Base-by-base conservation (phyloP, 306 rosid species). In the Fragaria nilgerrensis region DNA sequence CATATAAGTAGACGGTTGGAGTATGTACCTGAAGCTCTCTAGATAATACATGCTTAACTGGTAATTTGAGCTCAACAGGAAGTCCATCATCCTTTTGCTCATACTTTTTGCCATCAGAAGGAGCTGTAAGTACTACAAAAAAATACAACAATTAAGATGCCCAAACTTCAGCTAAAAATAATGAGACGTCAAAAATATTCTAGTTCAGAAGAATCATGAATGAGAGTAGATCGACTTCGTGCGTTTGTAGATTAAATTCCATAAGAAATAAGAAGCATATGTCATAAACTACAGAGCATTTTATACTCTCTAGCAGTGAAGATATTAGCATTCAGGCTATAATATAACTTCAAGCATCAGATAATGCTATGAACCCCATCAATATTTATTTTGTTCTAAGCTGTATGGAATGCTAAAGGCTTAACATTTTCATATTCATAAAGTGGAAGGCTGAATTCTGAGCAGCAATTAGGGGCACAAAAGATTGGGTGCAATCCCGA, bases 21-120 rank as follows among this genome's bases (percentile, higher is more conserved):
- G 19, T 36, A 58, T 65, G 64, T 85, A 95, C 99, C 96, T 87
- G 97, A 85, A 92, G 97, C 82, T 95, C 98, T 87, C 84, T 89
- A 55, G 98, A 89, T 59, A 95, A 77, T 68, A 92, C 73, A 67
- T 92, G 99, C 85, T 88, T 95, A 76, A 92, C 90, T 53, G 98
- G 98, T 84, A 91, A 83, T 80, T 95, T 95, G 79, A 85, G 79
- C 75, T 92, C 99, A 81, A 88, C 77, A 7, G 90, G 87, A 86
- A 89, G 75, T 61, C 80, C 89, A 56, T 92, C 97, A 20, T 89
- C 94, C 85, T 88, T 90, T 44, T 76, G 85, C 74, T 95, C 97
- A 70, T 83, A 70, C 78, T 78, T 89, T 83, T 86, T 90, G 63
- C 78, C 81, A 64, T 92, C 97, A 75, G 89, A 47, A 69, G 96